Evolutionary conservation across 2,329 filamentous ascomycete genomes (phyloP).

Genomic region (Balansia obtecta): DNA sequence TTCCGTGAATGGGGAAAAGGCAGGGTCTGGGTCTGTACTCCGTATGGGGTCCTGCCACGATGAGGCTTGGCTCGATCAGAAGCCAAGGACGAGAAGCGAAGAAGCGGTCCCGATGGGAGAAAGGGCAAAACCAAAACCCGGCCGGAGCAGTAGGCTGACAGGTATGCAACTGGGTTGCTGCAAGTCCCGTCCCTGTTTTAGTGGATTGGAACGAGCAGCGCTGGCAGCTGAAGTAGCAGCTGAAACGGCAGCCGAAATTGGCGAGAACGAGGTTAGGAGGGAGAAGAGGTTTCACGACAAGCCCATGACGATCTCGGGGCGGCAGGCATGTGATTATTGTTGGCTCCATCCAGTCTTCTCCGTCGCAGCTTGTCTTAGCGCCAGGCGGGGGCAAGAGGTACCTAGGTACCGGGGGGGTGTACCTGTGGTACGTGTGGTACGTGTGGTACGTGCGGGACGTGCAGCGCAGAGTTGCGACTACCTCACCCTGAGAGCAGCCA

Average conservation of each 20-base stretch:
- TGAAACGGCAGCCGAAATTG: background rate
- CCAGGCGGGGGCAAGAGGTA: background rate
- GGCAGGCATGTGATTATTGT: slow-evolving; percentile 35
- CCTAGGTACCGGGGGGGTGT: no score
- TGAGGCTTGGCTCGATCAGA: background rate
- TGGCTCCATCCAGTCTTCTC: slow-evolving; percentile 20
- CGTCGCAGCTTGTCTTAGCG: background rate
- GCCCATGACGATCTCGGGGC: slow-evolving; percentile 9
- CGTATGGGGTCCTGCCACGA: background rate
- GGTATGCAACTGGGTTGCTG: no score
- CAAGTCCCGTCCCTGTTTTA: no score
- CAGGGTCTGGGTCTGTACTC: background rate
- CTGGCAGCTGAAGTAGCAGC: no score
- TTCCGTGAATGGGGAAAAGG: background rate
- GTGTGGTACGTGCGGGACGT: no score
- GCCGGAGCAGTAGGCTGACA: background rate
- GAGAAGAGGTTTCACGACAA: slow-evolving; percentile 11
- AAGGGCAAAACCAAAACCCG: background rate
- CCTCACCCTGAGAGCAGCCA: no score
- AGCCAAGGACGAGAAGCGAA: background rate
- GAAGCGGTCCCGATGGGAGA: background rate
- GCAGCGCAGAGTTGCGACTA: no score
- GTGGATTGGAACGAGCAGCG: no score
- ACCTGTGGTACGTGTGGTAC: no score
- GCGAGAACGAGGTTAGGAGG: slow-evolving; percentile 5